Evolutionary conservation across 1,139 yeast species (phyloP).

Genomic region (Blastobotrys persicus): DNA sequence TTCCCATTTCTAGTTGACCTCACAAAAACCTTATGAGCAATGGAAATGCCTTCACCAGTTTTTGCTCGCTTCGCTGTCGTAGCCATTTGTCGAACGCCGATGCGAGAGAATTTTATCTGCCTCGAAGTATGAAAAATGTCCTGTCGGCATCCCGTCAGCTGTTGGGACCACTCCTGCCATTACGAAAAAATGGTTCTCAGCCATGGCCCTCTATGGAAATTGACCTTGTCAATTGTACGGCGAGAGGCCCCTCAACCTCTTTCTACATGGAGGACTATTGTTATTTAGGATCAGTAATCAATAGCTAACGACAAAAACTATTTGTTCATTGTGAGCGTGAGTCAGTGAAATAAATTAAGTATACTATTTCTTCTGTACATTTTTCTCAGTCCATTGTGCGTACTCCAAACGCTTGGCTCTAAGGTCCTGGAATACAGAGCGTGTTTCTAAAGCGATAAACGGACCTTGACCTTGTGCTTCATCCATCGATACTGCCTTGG

Average conservation of each 20-base stretch:
- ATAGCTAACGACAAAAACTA: no score
- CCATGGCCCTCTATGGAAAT: no score
- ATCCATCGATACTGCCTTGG: constrained; percentile 30
- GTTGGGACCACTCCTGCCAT: no score
- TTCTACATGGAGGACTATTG: no score
- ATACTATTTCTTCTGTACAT: not conserved
- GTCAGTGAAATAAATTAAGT: no score
- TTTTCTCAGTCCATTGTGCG: constrained; percentile 28
- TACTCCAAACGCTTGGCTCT: constrained; percentile 31
- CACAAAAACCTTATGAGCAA: constrained; percentile 83
- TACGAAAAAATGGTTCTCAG: no score
- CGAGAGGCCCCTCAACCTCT: no score
- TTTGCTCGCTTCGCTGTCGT: constrained; percentile 10
- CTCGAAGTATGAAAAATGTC: not conserved
- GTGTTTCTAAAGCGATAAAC: constrained; percentile 32
- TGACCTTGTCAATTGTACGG: no score
- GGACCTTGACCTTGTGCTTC: constrained; percentile 32
- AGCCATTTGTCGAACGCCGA: not conserved
- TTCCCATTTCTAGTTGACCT: constrained; percentile 73
- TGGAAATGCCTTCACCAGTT: constrained; percentile 16
- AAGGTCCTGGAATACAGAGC: constrained; percentile 37
- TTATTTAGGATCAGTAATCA: no score
- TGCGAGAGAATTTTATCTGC: not conserved
- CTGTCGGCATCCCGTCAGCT: no score
- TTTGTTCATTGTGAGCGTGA: no score